These are phyloP conservation scores for Lactifluus rugatus DNA, from an alignment of 768 basidiomycete species.

Conservation along the genomic window DNA sequence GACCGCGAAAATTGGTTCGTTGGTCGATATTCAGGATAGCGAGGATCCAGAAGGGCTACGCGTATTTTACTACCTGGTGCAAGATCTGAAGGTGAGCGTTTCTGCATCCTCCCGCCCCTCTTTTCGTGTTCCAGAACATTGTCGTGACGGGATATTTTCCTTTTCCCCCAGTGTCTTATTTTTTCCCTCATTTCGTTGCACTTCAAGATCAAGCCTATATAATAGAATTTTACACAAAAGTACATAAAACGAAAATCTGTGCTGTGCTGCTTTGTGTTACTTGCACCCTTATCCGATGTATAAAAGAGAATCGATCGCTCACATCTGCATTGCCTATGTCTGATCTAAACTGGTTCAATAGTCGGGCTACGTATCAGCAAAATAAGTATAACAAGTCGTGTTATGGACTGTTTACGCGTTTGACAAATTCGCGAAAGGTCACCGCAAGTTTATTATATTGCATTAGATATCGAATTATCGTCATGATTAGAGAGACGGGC, in stretches of 20 bases:
- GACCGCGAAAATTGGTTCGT: conserved; percentile 97
- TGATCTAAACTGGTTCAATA: no score
- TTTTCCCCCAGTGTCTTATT: conserved; percentile 72
- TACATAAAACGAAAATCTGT: background rate
- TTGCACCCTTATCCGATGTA: conserved; percentile 1
- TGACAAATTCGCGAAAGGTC: no score
- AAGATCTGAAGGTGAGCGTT: conserved; percentile 75
- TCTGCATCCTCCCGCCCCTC: conserved; percentile 15
- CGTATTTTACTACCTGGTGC: conserved; percentile 97
- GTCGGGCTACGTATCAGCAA: no score
- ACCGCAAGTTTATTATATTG: no score
- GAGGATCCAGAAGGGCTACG: conserved; percentile 96
- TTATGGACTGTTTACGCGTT: no score
- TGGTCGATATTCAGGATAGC: conserved; percentile 94
- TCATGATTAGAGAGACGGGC: no score
- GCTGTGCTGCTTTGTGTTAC: background rate
- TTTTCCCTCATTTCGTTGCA: conserved; percentile 97
- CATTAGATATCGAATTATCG: no score
- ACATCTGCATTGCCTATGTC: no score
- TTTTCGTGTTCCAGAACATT: background rate
- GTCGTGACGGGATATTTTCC: background rate
- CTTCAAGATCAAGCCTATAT: conserved; percentile 99
- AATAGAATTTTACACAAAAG: conserved; percentile 21
- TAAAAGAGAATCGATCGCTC: background rate
- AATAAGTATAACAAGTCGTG: no score